Conservation (phyloP, 1,139 yeast genomes). For the Pneumocystis canis region DNA sequence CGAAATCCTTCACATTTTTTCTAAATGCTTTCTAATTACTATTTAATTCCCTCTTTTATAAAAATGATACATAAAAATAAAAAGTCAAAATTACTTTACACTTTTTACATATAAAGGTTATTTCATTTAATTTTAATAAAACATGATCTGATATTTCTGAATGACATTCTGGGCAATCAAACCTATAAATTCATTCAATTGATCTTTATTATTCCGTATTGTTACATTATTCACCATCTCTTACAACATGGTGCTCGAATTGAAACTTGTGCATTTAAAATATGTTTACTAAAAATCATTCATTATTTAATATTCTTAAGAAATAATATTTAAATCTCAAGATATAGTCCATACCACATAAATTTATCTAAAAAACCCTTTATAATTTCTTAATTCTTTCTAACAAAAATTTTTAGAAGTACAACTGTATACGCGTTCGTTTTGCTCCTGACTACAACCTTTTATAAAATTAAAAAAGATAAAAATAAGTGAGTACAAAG, state of each 20-base stretch:
- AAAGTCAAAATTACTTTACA: constrained; percentile 17
- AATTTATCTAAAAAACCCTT: neutral
- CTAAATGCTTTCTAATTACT: constrained; percentile 23
- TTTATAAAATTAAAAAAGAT: neutral
- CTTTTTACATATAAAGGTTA: constrained; percentile 27
- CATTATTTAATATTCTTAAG: too few species aligned
- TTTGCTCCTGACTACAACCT: neutral
- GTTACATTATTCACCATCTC: constrained; percentile 1
- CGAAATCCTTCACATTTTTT: constrained; percentile 22
- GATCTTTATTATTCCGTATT: neutral
- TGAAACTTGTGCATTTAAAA: constrained; percentile 27
- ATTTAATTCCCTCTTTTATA: neutral
- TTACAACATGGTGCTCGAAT: constrained; percentile 24
- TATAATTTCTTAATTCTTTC: neutral
- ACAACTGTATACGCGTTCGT: neutral
- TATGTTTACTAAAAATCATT: constrained; percentile 24
- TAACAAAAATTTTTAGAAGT: neutral
- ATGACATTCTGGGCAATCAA: constrained; percentile 28
- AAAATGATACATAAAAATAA: neutral
- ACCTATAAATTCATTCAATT: constrained; percentile 19
- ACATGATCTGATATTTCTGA: constrained; percentile 24
- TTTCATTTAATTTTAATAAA: constrained; percentile 24
- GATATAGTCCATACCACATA: neutral
- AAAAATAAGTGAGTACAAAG: neutral
- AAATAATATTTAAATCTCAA: too few species aligned